These are phyloP conservation scores for Phytophthora pisi DNA, from an alignment of 352 stramenopile species.

Conservation along the genomic window DNA sequence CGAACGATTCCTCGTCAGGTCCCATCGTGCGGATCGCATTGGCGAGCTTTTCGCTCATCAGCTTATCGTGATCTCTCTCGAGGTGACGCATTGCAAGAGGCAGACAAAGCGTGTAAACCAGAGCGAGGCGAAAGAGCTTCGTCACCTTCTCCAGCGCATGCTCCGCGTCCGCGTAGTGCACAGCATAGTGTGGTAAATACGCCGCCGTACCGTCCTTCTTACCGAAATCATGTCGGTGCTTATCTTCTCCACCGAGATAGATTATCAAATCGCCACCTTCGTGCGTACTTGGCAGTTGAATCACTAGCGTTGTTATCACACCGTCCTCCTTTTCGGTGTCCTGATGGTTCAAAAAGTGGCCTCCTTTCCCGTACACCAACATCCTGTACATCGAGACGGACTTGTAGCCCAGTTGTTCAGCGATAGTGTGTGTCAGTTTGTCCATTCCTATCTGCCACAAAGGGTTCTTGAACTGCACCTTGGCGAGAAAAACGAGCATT, in stretches of 20 bases:
- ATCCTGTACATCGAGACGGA: neutral
- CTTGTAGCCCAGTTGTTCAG: neutral
- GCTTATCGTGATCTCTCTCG: neutral
- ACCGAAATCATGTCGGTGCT: neutral
- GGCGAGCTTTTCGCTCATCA: neutral
- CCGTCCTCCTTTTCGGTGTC: neutral
- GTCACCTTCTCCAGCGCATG: neutral
- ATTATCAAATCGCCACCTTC: neutral
- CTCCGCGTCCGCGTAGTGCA: neutral
- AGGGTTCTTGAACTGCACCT: neutral
- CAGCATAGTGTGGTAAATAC: neutral
- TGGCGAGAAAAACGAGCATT: no score
- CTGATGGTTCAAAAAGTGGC: neutral
- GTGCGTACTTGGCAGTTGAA: neutral
- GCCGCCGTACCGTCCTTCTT: neutral
- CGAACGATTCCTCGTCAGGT: neutral
- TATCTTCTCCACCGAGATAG: neutral
- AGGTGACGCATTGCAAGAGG: neutral
- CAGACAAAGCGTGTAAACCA: neutral
- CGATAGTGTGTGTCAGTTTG: neutral
- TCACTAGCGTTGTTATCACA: neutral
- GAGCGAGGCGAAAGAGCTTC: neutral
- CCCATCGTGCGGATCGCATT: neutral
- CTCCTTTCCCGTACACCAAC: neutral
- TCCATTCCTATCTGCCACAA: neutral